Evolutionary conservation across 306 rosid species (phyloP).

Genomic region (Gillenia trifoliata): DNA sequence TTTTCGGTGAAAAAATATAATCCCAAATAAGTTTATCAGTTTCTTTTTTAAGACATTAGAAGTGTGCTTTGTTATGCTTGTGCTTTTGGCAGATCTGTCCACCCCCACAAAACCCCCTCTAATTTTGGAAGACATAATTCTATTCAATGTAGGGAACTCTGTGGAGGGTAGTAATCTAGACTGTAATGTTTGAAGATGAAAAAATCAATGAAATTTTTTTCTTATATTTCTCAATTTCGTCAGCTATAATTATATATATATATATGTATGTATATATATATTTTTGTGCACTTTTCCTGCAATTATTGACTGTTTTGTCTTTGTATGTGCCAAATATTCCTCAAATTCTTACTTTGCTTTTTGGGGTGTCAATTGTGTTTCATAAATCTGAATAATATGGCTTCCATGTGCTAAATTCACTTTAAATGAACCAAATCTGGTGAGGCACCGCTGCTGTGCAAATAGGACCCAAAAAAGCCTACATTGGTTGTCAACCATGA

Average conservation of each 20-base stretch:
- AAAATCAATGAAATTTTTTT: conserved; percentile 7
- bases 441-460: background rate
- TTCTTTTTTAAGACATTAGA: conserved; percentile 14
- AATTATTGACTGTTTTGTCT: background rate
- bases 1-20: conserved; percentile 4
- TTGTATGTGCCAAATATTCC: background rate
- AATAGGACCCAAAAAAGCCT: background rate
- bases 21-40: background rate
- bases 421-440: background rate
- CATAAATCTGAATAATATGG: background rate
- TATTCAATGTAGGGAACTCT: conserved; percentile 6
- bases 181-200: conserved; percentile 11
- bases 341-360: background rate
- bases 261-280: too few species aligned
- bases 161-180: background rate
- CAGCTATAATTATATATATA: background rate
- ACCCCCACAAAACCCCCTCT: conserved; percentile 7
- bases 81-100: conserved; percentile 19
- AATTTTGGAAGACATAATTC: conserved; percentile 19
- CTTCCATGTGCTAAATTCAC: conserved; percentile 9
- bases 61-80: conserved; percentile 13
- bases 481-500: background rate
- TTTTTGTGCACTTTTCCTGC: background rate
- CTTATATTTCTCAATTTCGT: conserved; percentile 3
- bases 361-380: background rate